These are phyloP conservation scores for Vitis hybrid DNA, from an alignment of 177 flowering plant genomes.

Conservation along the genomic window DNA sequence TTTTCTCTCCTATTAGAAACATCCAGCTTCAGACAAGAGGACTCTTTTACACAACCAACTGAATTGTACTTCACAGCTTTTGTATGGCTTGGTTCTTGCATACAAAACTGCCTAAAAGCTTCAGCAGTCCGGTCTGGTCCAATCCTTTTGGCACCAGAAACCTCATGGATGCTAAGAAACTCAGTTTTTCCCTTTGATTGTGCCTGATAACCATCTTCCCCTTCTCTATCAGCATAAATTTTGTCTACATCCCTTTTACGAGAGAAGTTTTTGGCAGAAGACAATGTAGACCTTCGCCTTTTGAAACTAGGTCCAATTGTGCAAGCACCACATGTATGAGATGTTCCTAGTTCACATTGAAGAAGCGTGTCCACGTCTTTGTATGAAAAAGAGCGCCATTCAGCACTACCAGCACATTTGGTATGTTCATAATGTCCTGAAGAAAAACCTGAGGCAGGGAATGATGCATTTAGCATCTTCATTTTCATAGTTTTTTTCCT, in stretches of 20 bases:
- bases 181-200: neutral
- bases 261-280: slow-evolving; percentile 20
- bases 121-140: slow-evolving; percentile 12
- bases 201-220: slow-evolving; percentile 17
- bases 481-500: slow-evolving; percentile 32
- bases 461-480: slow-evolving; percentile 34
- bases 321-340: slow-evolving; percentile 3
- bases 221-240: slow-evolving; percentile 19
- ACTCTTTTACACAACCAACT: slow-evolving; percentile 1
- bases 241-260: slow-evolving; percentile 28
- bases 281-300: slow-evolving; percentile 20
- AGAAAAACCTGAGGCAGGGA: slow-evolving; percentile 21
- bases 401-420: slow-evolving; percentile 8
- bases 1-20: slow-evolving; percentile 20
- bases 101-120: slow-evolving; percentile 1
- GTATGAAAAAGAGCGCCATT: slow-evolving; percentile 13
- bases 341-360: slow-evolving; percentile 13
- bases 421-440: slow-evolving; percentile 13
- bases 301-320: slow-evolving; percentile 24
- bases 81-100: slow-evolving; percentile 11
- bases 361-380: slow-evolving; percentile 17
- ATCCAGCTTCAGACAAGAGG: slow-evolving; percentile 11
- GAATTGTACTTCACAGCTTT: slow-evolving; percentile 12
- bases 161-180: slow-evolving; percentile 7
- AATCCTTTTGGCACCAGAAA: slow-evolving; percentile 10